These are phyloP conservation scores for Cystofilobasidium macerans DNA, from an alignment of 768 basidiomycete species.

Conservation along the genomic window DNA sequence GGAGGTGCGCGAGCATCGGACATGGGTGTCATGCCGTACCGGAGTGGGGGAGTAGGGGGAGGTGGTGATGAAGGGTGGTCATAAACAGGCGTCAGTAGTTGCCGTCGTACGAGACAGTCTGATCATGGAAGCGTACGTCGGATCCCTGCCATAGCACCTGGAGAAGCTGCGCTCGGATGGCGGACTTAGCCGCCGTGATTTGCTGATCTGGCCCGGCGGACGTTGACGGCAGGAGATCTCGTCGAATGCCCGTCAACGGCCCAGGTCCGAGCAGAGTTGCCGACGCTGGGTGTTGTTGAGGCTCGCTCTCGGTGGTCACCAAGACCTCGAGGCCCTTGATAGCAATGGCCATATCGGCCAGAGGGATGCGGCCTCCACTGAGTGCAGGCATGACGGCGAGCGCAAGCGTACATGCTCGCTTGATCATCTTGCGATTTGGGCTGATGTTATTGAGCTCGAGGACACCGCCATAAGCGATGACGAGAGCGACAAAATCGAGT, in stretches of 20 bases:
- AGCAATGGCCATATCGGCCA: conserved; percentile 55
- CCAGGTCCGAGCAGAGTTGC: conserved; percentile 46
- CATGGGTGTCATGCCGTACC: too few relatives aligned
- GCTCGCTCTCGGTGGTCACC: conserved; percentile 33
- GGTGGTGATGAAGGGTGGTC: too few relatives aligned
- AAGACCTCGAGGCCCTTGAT: conserved; percentile 58
- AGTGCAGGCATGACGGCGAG: conserved; percentile 42
- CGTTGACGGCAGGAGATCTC: conserved; percentile 41
- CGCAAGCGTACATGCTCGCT: conserved; percentile 51
- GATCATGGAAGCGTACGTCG: conserved; percentile 51
- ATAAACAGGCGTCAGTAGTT: too few relatives aligned
- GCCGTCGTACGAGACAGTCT: too few relatives aligned
- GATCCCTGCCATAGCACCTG: conserved; percentile 54
- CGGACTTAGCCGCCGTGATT: neutral
- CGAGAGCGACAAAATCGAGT: conserved; percentile 57
- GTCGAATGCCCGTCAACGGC: conserved; percentile 52
- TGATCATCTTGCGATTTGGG: conserved; percentile 52
- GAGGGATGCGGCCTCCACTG: conserved; percentile 46
- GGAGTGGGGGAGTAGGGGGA: too few relatives aligned
- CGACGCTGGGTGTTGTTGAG: neutral
- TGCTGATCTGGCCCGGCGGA: neutral
- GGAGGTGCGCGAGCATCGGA: neutral
- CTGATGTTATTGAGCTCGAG: conserved; percentile 55
- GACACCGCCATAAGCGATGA: conserved; percentile 58
- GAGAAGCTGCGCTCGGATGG: conserved; percentile 42